Evolutionary conservation across 306 rosid species (phyloP).

Genomic region (Ochetophila trinervis): DNA sequence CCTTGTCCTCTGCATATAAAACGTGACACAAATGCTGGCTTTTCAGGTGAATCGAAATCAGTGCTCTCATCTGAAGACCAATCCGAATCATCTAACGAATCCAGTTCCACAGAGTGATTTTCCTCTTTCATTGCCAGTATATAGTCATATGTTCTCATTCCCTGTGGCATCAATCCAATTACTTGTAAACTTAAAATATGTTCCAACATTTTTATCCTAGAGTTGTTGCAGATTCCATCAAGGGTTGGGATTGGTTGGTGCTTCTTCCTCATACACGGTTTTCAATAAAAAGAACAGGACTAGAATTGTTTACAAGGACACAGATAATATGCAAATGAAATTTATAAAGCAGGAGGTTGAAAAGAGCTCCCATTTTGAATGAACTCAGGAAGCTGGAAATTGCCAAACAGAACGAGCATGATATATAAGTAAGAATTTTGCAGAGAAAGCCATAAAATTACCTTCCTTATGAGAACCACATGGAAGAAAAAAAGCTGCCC

Average conservation of each 20-base stretch:
- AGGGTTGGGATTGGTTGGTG: too few relatives aligned
- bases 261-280: too few relatives aligned
- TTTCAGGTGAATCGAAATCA: constrained; percentile 87
- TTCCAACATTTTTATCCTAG: too few relatives aligned
- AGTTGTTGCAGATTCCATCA: too few relatives aligned
- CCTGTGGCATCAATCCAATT: constrained; percentile 42
- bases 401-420: neutral
- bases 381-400: neutral
- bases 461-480: constrained; percentile 86
- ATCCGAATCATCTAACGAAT: constrained; percentile 66
- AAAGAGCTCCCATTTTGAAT: neutral
- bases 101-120: constrained; percentile 57
- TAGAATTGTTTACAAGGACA: too few relatives aligned
- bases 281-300: too few relatives aligned
- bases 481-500: constrained; percentile 97
- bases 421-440: neutral
- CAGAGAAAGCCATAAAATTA: constrained; percentile 22
- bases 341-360: too few relatives aligned
- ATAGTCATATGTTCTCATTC: constrained; percentile 93
- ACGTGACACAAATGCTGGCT: constrained; percentile 59
- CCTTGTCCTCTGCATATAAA: constrained; percentile 56
- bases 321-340: too few relatives aligned
- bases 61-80: constrained; percentile 72
- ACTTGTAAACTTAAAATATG: neutral
- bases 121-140: constrained; percentile 92